Evolutionary conservation across 1,139 yeast species (phyloP), one percentile per base, ranked within the genome.

Genomic region (Taiozyma sp.): DNA sequence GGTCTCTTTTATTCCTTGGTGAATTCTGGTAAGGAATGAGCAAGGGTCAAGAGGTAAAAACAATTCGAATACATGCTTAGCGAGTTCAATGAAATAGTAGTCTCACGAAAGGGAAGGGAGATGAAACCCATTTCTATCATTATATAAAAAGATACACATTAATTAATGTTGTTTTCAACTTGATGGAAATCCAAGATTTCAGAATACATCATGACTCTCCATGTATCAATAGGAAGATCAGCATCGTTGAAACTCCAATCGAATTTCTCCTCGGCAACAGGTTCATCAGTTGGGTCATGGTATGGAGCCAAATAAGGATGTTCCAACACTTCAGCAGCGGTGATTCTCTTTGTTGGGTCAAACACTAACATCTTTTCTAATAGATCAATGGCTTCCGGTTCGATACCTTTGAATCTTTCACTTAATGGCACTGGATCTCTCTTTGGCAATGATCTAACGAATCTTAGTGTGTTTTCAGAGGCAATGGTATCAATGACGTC

Each of bases 161-260:
- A 49, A 29, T 40, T 22, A 32, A 50, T 39, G 19, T 51, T 49
- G 46, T 56, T 57, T 39, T 62, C 73, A 46, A 69, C 70, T 56
- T 70, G 72, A 71, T 93, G 99, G 77, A 91, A 93, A 68, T 91
- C 98, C 59, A 93, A 76, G 56, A 93, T 93, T 71, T 93, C 99
- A 48, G 96, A 86, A 70, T 93, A 93, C 97, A 93, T 93, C 99
- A 93, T 93, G 30, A 91, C 97, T 71, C 96, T 83, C 99, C 99
- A 93, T 13, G 97, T 89, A 65, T 93, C 98, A 24, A 93, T 95
- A 1, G 99, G 98, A 62, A 93, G 77, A 69, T 93, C 99, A 0
- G 97, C 98, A 64, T 95, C 98, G 68, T 93, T 93, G 70, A 93
- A 93, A 63, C 95, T 86, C 99, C 99, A 93, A 71, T 93, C 99